phyloP scores from a whole-genome alignment of 306 rosid genomes.

The Cercis canadensis region DNA sequence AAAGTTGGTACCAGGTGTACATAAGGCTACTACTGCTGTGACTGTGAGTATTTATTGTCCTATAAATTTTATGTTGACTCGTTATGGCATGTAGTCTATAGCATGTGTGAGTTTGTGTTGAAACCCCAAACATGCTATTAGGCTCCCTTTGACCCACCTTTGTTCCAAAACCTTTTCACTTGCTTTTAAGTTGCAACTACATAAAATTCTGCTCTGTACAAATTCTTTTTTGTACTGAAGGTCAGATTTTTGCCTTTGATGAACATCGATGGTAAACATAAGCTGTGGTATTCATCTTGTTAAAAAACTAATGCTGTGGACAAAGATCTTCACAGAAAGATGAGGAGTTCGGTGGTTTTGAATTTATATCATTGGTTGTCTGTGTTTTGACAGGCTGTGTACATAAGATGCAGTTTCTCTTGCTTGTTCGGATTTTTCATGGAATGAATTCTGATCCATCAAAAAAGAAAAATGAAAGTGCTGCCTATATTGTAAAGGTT shows the following conservation, averaged over 20 bases:
- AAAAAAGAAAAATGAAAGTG: neutral
- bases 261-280: neutral
- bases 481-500: conserved; percentile 5
- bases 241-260: neutral
- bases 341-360: conserved; percentile 16
- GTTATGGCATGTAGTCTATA: neutral
- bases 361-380: conserved; percentile 12
- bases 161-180: neutral
- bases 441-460: conserved; percentile 3
- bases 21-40: conserved; percentile 1
- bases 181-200: conserved; percentile 14
- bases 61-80: neutral
- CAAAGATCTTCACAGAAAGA: neutral
- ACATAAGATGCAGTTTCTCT: conserved; percentile 1
- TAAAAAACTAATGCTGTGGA: conserved; percentile 6
- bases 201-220: neutral
- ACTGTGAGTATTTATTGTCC: neutral
- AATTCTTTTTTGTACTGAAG: conserved; percentile 22
- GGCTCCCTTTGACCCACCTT: neutral
- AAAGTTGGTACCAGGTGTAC: neutral
- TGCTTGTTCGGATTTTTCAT: conserved; percentile 1
- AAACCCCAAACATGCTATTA: too few relatives aligned
- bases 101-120: too few relatives aligned
- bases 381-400: conserved; percentile 18
- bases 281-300: conserved; percentile 6